phyloP scores from a whole-genome alignment of 805 yeast species.

The Torulaspora quercuum region DNA sequence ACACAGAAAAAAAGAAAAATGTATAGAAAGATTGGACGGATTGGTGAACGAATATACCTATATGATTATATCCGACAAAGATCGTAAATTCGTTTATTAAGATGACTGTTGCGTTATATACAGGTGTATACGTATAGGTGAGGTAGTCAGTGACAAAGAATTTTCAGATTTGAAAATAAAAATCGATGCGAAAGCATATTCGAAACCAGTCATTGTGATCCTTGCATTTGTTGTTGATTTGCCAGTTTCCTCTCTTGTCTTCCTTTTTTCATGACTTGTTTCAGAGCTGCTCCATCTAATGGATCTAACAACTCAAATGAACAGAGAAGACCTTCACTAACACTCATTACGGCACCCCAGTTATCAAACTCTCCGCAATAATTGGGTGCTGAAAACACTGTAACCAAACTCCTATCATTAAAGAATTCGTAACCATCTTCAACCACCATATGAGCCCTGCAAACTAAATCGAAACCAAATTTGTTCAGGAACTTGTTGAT shows the following conservation, averaged over 20 bases:
- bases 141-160: too few relatives aligned
- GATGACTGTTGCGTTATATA: constrained; percentile 1
- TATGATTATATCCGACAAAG: neutral
- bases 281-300: constrained; percentile 84
- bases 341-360: constrained; percentile 99
- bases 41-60: too few relatives aligned
- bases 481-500: constrained; percentile 64
- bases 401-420: constrained; percentile 67
- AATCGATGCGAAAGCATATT: neutral
- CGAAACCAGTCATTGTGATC: constrained; percentile 1
- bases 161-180: too few relatives aligned
- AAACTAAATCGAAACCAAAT: constrained; percentile 72
- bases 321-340: constrained; percentile 85
- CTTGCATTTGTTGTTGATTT: constrained; percentile 33
- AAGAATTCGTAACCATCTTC: constrained; percentile 86
- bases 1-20: neutral
- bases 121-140: constrained; percentile 2
- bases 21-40: too few relatives aligned
- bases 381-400: constrained; percentile 79
- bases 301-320: constrained; percentile 93
- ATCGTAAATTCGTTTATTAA: neutral
- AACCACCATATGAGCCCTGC: constrained; percentile 86
- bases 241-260: constrained; percentile 78
- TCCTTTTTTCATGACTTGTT: constrained; percentile 93
- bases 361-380: constrained; percentile 58